These are phyloP conservation scores for Kickxella alabastrina DNA, from an alignment of 192 early-diverging fungal genomes.

Conservation along the genomic window DNA sequence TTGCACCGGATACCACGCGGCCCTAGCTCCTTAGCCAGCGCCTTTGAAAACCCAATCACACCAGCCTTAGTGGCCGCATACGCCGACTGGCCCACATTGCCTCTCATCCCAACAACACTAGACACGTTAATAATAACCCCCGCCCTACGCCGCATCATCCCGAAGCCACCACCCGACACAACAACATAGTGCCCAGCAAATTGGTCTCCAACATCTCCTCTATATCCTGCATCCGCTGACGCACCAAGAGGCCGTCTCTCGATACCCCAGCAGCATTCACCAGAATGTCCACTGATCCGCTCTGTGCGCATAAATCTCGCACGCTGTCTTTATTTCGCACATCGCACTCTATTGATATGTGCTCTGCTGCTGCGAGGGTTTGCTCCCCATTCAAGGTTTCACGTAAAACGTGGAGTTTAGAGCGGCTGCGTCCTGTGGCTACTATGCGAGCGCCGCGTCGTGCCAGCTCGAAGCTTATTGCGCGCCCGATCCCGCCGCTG, in stretches of 20 bases:
- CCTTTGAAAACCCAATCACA: conserved; percentile 78
- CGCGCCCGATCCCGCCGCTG: conserved; percentile 73
- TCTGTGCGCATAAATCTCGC: not conserved
- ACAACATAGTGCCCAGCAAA: conserved; percentile 64
- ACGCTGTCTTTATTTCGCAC: conserved; percentile 7
- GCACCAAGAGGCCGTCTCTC: conserved; percentile 52
- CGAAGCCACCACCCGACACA: conserved; percentile 44
- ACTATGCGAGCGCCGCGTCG: conserved; percentile 54
- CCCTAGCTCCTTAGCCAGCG: conserved; percentile 78
- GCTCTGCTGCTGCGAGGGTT: not conserved
- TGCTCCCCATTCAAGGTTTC: not conserved
- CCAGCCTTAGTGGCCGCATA: conserved; percentile 88
- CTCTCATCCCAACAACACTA: conserved; percentile 65
- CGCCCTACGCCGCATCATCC: conserved; percentile 9
- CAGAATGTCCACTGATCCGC: conserved; percentile 11
- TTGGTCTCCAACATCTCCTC: conserved; percentile 63
- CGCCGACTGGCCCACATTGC: conserved; percentile 48
- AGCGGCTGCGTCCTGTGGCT: conserved; percentile 55
- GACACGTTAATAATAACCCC: conserved; percentile 83
- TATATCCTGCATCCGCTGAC: conserved; percentile 47
- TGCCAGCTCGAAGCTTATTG: conserved; percentile 62
- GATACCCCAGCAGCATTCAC: conserved; percentile 54
- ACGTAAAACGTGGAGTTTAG: conserved; percentile 23
- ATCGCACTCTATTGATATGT: conserved; percentile 10
- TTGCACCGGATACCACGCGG: conserved; percentile 70